Percentiles rank a stretch among this genome's conserved stretches.
Evolutionary conservation across 1,284 basidiomycete genomes (phyloP).

Genomic region (Apiotrichum laibachii): DNA sequence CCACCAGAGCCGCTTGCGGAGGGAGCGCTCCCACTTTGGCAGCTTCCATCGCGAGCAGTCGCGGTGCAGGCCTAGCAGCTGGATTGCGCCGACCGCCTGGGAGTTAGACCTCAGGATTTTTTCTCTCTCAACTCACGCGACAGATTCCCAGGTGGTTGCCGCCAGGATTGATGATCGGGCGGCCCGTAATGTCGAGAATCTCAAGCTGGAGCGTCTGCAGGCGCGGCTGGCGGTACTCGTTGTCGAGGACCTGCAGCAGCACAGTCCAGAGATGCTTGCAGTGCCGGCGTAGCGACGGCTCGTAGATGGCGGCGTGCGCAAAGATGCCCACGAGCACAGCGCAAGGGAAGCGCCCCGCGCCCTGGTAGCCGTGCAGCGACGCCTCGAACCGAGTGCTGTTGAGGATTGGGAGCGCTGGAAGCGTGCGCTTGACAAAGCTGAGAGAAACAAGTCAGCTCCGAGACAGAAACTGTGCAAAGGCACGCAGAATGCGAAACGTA

Average conservation of each 20-base stretch:
- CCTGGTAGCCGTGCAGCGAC: constrained; percentile 17
- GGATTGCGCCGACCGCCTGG: constrained; percentile 20
- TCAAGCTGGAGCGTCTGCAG: constrained; percentile 29
- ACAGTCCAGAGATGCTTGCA: constrained; percentile 21
- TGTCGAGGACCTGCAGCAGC: constrained; percentile 25
- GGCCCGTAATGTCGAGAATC: constrained; percentile 26
- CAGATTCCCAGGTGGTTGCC: constrained; percentile 26
- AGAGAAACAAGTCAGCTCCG: not conserved
- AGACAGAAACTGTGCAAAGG: not conserved
- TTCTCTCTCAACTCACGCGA: constrained; percentile 18
- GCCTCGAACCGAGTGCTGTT: constrained; percentile 27
- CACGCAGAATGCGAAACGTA: not conserved
- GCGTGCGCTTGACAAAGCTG: constrained; percentile 24
- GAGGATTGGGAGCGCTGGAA: constrained; percentile 28
- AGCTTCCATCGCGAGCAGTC: constrained; percentile 30
- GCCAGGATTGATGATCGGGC: constrained; percentile 24
- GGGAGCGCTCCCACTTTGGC: constrained; percentile 26
- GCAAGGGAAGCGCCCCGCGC: constrained; percentile 22
- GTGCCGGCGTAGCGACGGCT: constrained; percentile 11
- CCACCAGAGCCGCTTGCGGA: constrained; percentile 32
- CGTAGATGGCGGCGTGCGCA: constrained; percentile 24
- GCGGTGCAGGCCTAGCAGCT: constrained; percentile 29
- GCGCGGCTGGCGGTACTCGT: constrained; percentile 24
- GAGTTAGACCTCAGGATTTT: not conserved
- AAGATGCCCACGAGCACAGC: constrained; percentile 27